Base-by-base conservation (phyloP, 208 protist species). In the Strigomonas culicis region DNA sequence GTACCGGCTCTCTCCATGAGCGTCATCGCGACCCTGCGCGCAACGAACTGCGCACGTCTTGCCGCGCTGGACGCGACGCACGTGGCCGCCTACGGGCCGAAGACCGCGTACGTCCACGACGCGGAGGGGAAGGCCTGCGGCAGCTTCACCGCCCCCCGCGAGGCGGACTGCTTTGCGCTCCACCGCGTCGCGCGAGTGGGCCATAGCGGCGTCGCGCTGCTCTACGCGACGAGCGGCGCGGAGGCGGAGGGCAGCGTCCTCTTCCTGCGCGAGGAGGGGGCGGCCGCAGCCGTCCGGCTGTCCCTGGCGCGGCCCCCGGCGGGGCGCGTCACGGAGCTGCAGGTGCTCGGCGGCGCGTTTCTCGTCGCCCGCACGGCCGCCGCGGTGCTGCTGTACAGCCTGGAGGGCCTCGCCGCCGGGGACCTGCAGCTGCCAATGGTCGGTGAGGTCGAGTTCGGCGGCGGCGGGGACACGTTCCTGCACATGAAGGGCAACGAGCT, bases 21-120 rank as follows among this genome's bases (percentile, higher is more conserved):
- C 21, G 32, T 34, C 24, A 71, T 88, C 17, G 63, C 70, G 10
- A 84, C 73, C 11, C 72, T 92, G 30, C 68, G 63, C 49, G 73
- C 79, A 13, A 75, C 73, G 0, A 80, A 74, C 59, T 92, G 79
- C 65, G 63, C 72, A 19, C 60, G 66, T 1, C 57, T 92, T 39
- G 60, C 75, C 31, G 44, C 63, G 49, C 74, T 88, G 24, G 43
- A 59, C 28, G 64, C 62, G n/a, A 47, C 46, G 2, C 57, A 68
- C 19, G 63, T 86, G 51, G 80, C 80, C 8, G 82, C 71, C 19
- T 86, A 74, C 25, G 72, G 77, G 15, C 59, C 56, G 10, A 57
- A 71, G 43, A 68, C 73, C 1, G 69, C 76, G 21, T 80, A 80
- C 57, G 22, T 87, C 47, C 47, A 75, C 6, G 63, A 66, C 21